Percentiles rank a stretch among this genome's conserved stretches.
Conservation (phyloP, 306 rosid genomes). For the Quillaja saponaria region DNA sequence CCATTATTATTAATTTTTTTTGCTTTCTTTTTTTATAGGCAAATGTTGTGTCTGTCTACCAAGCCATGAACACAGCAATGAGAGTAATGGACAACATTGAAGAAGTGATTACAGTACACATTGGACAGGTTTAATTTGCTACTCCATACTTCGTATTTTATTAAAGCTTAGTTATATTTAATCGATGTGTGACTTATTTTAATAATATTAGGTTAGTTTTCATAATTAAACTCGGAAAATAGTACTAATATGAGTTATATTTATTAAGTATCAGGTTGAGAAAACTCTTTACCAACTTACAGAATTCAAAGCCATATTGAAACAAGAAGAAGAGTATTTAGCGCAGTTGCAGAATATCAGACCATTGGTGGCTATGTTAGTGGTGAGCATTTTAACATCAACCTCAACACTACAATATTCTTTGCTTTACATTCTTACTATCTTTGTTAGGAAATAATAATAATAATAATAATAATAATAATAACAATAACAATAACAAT, state of each 20-base stretch:
- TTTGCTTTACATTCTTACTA: too few relatives aligned
- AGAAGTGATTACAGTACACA: conserved; percentile 34
- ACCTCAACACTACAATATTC: too few relatives aligned
- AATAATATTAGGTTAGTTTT: background rate
- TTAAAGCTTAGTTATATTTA: too few relatives aligned
- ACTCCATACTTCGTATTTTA: background rate
- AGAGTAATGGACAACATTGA: conserved; percentile 47
- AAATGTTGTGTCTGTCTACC: conserved; percentile 35
- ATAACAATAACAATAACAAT: too few relatives aligned
- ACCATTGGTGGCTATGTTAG: conserved; percentile 31
- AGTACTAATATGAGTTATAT: too few relatives aligned
- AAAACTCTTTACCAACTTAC: conserved; percentile 57
- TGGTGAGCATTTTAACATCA: conserved; percentile 42
- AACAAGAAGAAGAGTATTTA: conserved; percentile 47
- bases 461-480: too few relatives aligned
- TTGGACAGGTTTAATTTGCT: conserved; percentile 61
- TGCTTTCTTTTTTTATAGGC: conserved; percentile 33
- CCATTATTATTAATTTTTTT: background rate
- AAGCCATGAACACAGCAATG: conserved; percentile 53
- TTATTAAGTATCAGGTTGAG: conserved; percentile 54
- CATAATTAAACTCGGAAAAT: background rate
- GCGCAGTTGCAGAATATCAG: conserved; percentile 40
- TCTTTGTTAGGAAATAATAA: too few relatives aligned
- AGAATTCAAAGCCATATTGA: conserved; percentile 51
- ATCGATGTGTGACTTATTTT: background rate